These are phyloP conservation scores for Scedosporium aurantiacum DNA, from an alignment of 2,329 filamentous ascomycete species.

Conservation along the genomic window DNA sequence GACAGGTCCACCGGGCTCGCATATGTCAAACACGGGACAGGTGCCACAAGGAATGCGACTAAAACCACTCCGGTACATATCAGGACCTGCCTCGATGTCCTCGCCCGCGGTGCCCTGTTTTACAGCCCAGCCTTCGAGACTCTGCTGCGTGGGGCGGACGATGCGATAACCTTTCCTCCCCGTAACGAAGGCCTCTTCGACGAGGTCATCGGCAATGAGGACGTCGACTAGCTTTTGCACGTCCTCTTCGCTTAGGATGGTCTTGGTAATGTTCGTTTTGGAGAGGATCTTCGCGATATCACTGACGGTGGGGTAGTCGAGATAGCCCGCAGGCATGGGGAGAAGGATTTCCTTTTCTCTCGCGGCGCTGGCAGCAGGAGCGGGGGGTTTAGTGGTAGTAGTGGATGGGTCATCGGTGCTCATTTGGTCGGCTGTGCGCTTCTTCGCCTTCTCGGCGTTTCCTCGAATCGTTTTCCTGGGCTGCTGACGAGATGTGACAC, in stretches of 20 bases:
- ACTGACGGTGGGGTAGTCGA: constrained; percentile 67
- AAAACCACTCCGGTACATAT: constrained; percentile 52
- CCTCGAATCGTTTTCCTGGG: constrained; percentile 48
- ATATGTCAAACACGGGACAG: constrained; percentile 89
- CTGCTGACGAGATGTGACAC: constrained; percentile 26
- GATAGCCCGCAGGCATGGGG: constrained; percentile 55
- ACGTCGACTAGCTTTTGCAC: constrained; percentile 81
- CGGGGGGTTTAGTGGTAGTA: constrained; percentile 9
- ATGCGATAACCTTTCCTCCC: constrained; percentile 43
- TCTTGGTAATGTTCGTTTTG: constrained; percentile 56
- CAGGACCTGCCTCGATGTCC: constrained; percentile 13
- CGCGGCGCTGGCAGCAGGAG: constrained; percentile 18
- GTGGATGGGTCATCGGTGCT: constrained; percentile 3
- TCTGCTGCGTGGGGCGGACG: constrained; percentile 36
- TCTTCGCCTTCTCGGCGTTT: constrained; percentile 32
- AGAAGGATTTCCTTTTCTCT: constrained; percentile 29
- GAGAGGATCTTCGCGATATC: constrained; percentile 69
- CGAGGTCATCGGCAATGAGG: constrained; percentile 74
- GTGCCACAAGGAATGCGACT: constrained; percentile 83
- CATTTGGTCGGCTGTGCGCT: constrained; percentile 33
- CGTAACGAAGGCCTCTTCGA: constrained; percentile 51
- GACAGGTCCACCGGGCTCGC: constrained; percentile 81
- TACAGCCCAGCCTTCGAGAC: constrained; percentile 26
- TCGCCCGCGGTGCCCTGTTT: constrained; percentile 13
- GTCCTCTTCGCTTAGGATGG: constrained; percentile 59